Evolutionary conservation across 176 grass and related monocot species (phyloP), one percentile per base, ranked within the genome.

Genomic region (Bonia amplexicaulis): DNA sequence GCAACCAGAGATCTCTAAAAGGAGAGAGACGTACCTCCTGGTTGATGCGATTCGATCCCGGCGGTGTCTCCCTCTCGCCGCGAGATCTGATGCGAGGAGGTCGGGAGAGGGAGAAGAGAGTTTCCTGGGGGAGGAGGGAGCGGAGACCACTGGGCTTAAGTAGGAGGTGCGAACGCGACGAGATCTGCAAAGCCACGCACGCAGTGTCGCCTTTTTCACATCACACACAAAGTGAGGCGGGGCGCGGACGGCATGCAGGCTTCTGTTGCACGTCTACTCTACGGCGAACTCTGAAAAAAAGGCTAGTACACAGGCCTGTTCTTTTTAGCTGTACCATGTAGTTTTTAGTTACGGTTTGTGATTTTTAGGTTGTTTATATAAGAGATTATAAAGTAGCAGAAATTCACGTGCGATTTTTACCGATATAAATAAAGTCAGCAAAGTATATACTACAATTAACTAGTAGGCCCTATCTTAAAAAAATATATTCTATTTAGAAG

Each of bases 61-160:
- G 59, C 58, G 9, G 25, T 33, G 62, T 1, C n/a, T 14, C 33
- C 45, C 59, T 3, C 40, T 64, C 44, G 44, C 45, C 20, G 47
- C 47, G 82, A 76, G 82, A 85, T 77, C 82, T 76, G 82, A 49
- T 29, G 48, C 6, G 44, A 9, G 15, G 35, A 25, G 49, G 47
- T 13, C 20, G 16, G 66, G 15, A 20, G n/a, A 19, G 20, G 60
- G 19, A 51, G 69, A 62, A 41, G 45, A 17, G 31, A 29, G 60
- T 29, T 63, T 71, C 53, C 40, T 35, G 17, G 7, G 47, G 1
- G 37, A 39, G 11, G 7, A 67, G 6, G 52, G 25, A 45, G 23
- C 33, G 31, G 37, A 63, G 60, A 29, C 60, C 25, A 2, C 25
- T 42, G 41, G 25, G 60, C 60, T 10, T 76, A 85, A 76, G 68